Evolutionary conservation across 352 stramenopile genomes (phyloP), one percentile per base, ranked within the genome.

Genomic region (Pythium biforme): DNA sequence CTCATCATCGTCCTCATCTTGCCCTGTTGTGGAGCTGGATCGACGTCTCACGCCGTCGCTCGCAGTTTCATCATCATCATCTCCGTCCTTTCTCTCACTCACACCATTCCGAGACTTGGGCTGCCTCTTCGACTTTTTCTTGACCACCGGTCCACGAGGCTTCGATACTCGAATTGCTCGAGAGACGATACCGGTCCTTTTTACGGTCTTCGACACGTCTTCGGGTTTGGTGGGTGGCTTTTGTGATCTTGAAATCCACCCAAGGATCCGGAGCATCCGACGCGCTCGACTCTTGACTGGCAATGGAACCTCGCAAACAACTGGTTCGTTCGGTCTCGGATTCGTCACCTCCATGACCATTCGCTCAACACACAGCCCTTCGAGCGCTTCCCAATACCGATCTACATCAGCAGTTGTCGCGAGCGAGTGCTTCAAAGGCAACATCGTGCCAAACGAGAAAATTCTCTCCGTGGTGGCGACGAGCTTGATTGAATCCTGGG

Each of bases 301-400:
- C 25, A 89, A 77, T 15, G 84, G 84, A 15, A 91, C 74, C 54
- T 79, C 68, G 55, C 79, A 79, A 12, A 92, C 81, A 0, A 61
- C 53, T 14, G 79, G 76, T 19, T 79, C 81, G 45, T 90, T 87
- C 26, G 62, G 74, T 15, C 67, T 67, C 11, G 79, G 80, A 19
- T 76, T 78, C 29, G 70, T 61, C 12, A 92, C 79, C 63, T 92
- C 83, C 79, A 90, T 91, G 19, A 86, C 73, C 81, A 94, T 88
- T 41, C 86, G 67, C 59, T 95, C 86, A 4, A 93, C 66, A 49
- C 82, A 92, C 0, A 93, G 62, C 40, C 86, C 92, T 55, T 95
- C 80, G 0, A 95, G 65, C 12, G 83, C 76, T 57, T 93, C 83
- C 86, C 86, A 95, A 59, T 88, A 95, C 2, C 62, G 66, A 54